These are phyloP conservation scores for Botryotinia convoluta DNA, from an alignment of 2,329 filamentous ascomycete genomes.

Conservation along the genomic window DNA sequence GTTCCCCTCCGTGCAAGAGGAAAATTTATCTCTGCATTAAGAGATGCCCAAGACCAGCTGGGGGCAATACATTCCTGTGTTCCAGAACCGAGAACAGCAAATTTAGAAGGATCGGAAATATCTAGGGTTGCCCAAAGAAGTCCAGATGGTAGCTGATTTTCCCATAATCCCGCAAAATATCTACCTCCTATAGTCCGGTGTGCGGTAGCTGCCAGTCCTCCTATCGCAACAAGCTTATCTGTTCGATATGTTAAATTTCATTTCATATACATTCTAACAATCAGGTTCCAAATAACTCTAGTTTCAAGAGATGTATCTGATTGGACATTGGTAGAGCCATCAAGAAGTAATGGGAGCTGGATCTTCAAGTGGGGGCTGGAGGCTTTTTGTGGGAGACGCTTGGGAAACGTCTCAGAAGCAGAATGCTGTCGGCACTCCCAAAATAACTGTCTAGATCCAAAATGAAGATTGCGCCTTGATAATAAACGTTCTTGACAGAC, in stretches of 20 bases:
- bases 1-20: accelerated
- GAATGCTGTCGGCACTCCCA: background rate
- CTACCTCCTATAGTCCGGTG: background rate
- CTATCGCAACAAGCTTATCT: background rate
- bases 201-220: background rate
- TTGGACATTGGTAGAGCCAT: too few species aligned
- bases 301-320: accelerated
- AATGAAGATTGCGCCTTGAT: background rate
- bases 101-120: accelerated
- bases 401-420: background rate
- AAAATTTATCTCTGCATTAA: background rate
- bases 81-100: background rate
- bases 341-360: accelerated
- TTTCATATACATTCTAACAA: background rate
- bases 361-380: too few species aligned
- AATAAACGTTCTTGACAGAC: background rate
- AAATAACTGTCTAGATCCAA: background rate
- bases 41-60: background rate
- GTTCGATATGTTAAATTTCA: background rate
- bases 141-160: background rate
- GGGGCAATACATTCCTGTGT: background rate
- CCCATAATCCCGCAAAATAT: background rate
- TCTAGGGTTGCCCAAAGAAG: background rate
- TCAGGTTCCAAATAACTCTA: accelerated
- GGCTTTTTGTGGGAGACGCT: background rate